Evolutionary conservation across 2,329 filamentous ascomycete genomes (phyloP).

Genomic region (Neofusicoccum umdonicola): DNA sequence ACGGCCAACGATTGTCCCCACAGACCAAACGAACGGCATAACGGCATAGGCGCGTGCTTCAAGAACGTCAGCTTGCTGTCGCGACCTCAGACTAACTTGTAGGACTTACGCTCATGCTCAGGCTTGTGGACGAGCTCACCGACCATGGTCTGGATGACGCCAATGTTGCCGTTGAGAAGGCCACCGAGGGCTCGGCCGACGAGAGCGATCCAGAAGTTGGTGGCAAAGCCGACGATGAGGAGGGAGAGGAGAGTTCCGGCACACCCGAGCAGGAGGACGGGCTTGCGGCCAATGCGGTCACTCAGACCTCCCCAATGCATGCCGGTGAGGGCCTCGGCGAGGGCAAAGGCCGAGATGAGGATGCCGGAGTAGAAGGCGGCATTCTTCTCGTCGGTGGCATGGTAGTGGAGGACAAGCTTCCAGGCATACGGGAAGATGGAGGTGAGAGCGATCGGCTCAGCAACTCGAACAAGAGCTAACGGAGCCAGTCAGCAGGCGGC

Average conservation of each 20-base stretch:
- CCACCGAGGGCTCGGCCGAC: slow-evolving; percentile 74
- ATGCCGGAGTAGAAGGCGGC: slow-evolving; percentile 82
- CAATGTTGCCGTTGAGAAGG: slow-evolving; percentile 86
- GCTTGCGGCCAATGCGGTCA: slow-evolving; percentile 41
- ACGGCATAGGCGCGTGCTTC: slow-evolving; percentile 81
- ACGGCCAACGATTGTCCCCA: slow-evolving; percentile 80
- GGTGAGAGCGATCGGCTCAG: slow-evolving; percentile 88
- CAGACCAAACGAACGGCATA: slow-evolving; percentile 92
- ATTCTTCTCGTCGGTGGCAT: slow-evolving; percentile 35
- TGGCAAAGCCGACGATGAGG: slow-evolving; percentile 76
- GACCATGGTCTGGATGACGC: slow-evolving; percentile 87
- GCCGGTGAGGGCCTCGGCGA: slow-evolving; percentile 81
- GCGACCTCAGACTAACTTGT: neutral
- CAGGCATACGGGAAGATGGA: slow-evolving; percentile 82
- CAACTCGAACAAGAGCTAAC: slow-evolving; percentile 82
- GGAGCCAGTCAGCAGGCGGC: slow-evolving; percentile 1
- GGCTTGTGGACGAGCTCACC: slow-evolving; percentile 80
- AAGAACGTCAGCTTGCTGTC: slow-evolving; percentile 18
- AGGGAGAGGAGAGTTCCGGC: slow-evolving; percentile 79
- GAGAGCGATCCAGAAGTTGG: slow-evolving; percentile 81
- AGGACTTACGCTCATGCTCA: slow-evolving; percentile 74
- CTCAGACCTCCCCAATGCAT: slow-evolving; percentile 55
- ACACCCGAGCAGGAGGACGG: slow-evolving; percentile 51
- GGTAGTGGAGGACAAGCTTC: slow-evolving; percentile 38
- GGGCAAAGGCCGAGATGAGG: slow-evolving; percentile 82